Conservation (phyloP, 2,329 filamentous ascomycete species). For the Claviceps arundinis region DNA sequence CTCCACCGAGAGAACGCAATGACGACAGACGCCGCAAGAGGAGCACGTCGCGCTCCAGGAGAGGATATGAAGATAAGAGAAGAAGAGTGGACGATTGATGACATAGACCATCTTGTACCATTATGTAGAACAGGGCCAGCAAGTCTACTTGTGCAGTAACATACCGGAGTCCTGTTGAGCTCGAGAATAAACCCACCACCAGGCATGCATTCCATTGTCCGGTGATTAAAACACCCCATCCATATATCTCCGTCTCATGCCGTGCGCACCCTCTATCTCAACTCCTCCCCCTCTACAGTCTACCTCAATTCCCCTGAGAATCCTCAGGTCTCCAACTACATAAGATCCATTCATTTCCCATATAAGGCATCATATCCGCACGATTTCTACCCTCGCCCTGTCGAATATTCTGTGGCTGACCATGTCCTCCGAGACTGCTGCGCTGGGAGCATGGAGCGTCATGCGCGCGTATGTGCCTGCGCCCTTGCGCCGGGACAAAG, state of each 20-base stretch:
- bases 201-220: no score
- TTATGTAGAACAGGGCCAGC: not conserved
- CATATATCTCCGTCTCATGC: no score
- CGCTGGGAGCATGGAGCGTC: conserved; percentile 51
- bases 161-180: no score
- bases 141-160: not conserved
- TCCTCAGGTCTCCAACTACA: no score
- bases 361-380: conserved; percentile 41
- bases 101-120: not conserved
- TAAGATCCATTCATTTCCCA: no score
- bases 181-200: no score
- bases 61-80: conserved; percentile 48
- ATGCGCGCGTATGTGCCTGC: conserved; percentile 79
- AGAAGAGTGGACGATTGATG: conserved; percentile 35
- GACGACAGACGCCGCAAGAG: conserved; percentile 40
- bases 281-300: not conserved
- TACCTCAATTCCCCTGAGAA: not conserved
- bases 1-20: conserved; percentile 31
- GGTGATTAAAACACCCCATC: no score
- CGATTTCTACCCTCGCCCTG: conserved; percentile 74
- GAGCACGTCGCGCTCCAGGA: conserved; percentile 40
- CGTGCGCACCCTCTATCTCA: not conserved
- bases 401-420: conserved; percentile 68
- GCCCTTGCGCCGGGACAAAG: conserved; percentile 69
- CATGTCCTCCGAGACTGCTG: conserved; percentile 48